Base-by-base conservation (phyloP, 148 eudicot genomes). In the Camellia lanceoleosa region DNA sequence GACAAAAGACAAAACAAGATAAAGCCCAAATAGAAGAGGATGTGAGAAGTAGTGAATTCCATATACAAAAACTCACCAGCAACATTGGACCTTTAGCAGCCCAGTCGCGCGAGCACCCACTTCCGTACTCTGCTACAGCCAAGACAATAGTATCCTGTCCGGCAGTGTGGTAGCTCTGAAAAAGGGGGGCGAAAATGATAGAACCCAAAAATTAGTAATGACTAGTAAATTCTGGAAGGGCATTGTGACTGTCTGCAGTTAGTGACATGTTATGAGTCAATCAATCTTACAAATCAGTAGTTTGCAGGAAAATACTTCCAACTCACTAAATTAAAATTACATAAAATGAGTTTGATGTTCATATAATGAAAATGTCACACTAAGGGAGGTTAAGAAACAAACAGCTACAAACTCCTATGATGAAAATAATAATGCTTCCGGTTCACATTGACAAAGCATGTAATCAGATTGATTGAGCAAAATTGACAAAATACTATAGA, bases 61-160 rank as follows among this genome's bases (percentile, higher is more conserved):
- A 23, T 23, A 23, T 23, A 23, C 23, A 23, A 23, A 23, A 0
- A 23, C 23, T 23, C 23, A 23, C 23, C 23, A 23, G 23, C 23
- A 23, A 23, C 23, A 23, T 23, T 23, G 23, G 23, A 23, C 23
- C 23, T 23, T 23, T 23, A 23, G 23, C 23, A 23, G 23, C 23
- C 23, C 23, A 23, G 23, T 23, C 23, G 23, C 23, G 23, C 23
- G 23, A 23, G 23, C 23, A 0, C 23, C 84, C 84, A 82, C 80
- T 82, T 51, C 84, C 80, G 63, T 82, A 77, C 54, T 82, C 84
- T 41, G 80, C 84, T 61, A 81, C 84, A 63, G 80, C 84, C 72
- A 77, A 71, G 51, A 82, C 67, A 54, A 82, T 72, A n/a, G 80
- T 82, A 82, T 71, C 80, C 76, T 82, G 80, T 12, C 84, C 77